phyloP scores from a whole-genome alignment of 768 basidiomycete species.

The Hemileccinum rubropunctum region DNA sequence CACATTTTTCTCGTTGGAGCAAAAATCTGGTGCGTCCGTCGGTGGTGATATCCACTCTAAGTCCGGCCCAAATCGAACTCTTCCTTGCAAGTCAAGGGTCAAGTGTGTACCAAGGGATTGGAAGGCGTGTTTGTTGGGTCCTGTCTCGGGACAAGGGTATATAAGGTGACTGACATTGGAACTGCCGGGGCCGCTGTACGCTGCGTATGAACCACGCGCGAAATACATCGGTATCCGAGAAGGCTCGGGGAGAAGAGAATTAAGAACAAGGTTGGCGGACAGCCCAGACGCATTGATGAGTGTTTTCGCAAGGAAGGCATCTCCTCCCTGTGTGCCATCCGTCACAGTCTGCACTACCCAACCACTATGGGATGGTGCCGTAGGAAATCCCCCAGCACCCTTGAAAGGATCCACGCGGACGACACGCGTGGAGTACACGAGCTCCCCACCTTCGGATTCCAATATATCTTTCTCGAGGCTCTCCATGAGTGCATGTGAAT shows the following conservation, averaged over 20 bases:
- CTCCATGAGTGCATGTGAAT: slow-evolving; percentile 82
- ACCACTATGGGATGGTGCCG: slow-evolving; percentile 48
- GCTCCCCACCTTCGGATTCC: slow-evolving; percentile 63
- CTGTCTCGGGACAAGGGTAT: slow-evolving; percentile 84
- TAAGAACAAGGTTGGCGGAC: slow-evolving; percentile 66
- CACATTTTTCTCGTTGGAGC: slow-evolving; percentile 41
- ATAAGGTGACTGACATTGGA: slow-evolving; percentile 69
- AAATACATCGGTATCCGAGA: slow-evolving; percentile 72
- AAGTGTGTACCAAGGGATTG: slow-evolving; percentile 91
- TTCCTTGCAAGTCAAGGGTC: slow-evolving; percentile 80
- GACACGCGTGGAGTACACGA: slow-evolving; percentile 77
- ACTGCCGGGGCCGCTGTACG: slow-evolving; percentile 80
- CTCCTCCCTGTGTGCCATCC: slow-evolving; percentile 44
- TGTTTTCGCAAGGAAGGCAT: slow-evolving; percentile 69
- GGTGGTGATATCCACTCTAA: slow-evolving; percentile 79
- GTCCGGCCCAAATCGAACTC: slow-evolving; percentile 90
- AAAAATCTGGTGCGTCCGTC: slow-evolving; percentile 23
- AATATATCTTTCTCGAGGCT: slow-evolving; percentile 79
- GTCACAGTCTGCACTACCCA: slow-evolving; percentile 88
- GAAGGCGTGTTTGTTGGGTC: slow-evolving; percentile 58
- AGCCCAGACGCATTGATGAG: slow-evolving; percentile 85
- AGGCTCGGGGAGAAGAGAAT: slow-evolving; percentile 58
- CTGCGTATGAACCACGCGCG: slow-evolving; percentile 83
- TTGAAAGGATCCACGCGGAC: slow-evolving; percentile 77
- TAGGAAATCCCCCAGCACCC: slow-evolving; percentile 12